Conservation (phyloP, 108 stramenopile genomes). For the Discostella pseudostelligera region DNA sequence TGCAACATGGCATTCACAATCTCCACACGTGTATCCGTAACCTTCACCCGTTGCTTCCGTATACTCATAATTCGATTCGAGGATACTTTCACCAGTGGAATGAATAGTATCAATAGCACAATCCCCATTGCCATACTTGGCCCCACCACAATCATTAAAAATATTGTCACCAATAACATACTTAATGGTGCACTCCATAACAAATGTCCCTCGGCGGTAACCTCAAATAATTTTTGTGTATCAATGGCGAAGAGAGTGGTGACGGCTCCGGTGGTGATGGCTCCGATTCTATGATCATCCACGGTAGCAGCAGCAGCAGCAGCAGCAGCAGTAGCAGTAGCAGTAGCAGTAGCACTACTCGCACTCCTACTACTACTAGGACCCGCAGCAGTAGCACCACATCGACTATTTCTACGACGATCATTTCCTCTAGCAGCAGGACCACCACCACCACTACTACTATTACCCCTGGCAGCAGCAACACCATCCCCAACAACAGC, state of each 20-base stretch:
- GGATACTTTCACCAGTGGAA: constrained; percentile 65
- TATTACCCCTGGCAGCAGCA: too few species aligned
- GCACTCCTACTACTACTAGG: too few species aligned
- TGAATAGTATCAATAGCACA: constrained; percentile 56
- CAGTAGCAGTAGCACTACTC: too few species aligned
- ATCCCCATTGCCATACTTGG: constrained; percentile 76
- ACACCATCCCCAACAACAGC: too few species aligned
- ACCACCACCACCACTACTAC: too few species aligned
- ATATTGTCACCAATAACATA: constrained; percentile 70
- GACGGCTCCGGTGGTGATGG: constrained; percentile 69
- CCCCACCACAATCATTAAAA: constrained; percentile 64
- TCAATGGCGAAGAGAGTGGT: constrained; percentile 84
- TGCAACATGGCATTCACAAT: constrained; percentile 70
- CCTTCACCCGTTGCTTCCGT: constrained; percentile 57
- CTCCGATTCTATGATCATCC: too few species aligned
- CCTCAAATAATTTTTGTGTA: constrained; percentile 81
- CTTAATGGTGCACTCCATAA: constrained; percentile 82
- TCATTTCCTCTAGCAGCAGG: too few species aligned
- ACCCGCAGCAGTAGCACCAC: too few species aligned
- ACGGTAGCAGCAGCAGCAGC: too few species aligned
- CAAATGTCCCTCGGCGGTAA: constrained; percentile 82
- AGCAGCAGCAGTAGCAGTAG: too few species aligned
- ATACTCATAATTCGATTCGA: constrained; percentile 61
- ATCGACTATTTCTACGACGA: too few species aligned
- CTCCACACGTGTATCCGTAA: constrained; percentile 75